Percentiles rank a stretch among this genome's conserved stretches.
phyloP scores from a whole-genome alignment of 1,139 yeast species.

The Sugiyamaella japonica region DNA sequence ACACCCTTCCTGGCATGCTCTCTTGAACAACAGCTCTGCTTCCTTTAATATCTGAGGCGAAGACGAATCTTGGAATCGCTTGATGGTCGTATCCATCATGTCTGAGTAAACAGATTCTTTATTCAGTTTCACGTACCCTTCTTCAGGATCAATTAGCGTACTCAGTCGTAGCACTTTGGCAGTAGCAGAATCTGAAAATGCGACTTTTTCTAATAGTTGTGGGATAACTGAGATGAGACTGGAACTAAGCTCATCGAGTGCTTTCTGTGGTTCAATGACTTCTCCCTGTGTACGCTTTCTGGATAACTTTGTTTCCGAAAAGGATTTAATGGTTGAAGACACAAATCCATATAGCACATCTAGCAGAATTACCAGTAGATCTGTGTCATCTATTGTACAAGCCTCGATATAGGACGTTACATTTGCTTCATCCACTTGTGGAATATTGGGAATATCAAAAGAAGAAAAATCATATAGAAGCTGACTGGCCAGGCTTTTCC shows the following conservation, averaged over 20 bases:
- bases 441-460: conserved; percentile 16
- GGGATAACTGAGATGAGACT: conserved; percentile 31
- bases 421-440: conserved; percentile 23
- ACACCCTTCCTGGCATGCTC: conserved; percentile 9
- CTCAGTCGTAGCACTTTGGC: conserved; percentile 33
- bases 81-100: conserved; percentile 28
- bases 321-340: conserved; percentile 23
- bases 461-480: conserved; percentile 38
- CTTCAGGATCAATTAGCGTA: conserved; percentile 33
- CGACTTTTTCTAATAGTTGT: conserved; percentile 32
- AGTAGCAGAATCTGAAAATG: conserved; percentile 33
- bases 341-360: conserved; percentile 37
- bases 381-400: conserved; percentile 26
- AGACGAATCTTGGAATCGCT: conserved; percentile 31
- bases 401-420: conserved; percentile 23
- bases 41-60: conserved; percentile 29
- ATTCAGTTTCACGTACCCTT: conserved; percentile 31
- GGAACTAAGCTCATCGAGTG: conserved; percentile 25
- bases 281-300: conserved; percentile 24
- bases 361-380: conserved; percentile 32
- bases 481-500: conserved; percentile 30
- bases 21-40: conserved; percentile 16
- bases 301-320: conserved; percentile 18
- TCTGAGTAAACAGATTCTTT: conserved; percentile 31
- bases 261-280: conserved; percentile 25